Percentiles rank a stretch among this genome's conserved stretches.
These are phyloP conservation scores for Colletotrichum sp. DNA, from an alignment of 2,329 filamentous ascomycete genomes.

Conservation along the genomic window DNA sequence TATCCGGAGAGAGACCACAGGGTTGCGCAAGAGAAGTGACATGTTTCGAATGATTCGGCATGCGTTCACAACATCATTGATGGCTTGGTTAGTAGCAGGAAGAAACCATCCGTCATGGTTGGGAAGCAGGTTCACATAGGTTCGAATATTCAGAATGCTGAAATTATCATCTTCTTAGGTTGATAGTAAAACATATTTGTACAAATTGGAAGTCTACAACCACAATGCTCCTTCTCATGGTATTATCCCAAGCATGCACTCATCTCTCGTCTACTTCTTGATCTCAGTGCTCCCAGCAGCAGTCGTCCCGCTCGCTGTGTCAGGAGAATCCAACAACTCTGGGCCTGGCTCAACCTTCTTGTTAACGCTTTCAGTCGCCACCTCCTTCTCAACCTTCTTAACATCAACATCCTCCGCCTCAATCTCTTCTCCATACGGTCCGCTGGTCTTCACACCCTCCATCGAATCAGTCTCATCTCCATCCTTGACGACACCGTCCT, in stretches of 20 bases:
- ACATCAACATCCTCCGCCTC: constrained; percentile 11
- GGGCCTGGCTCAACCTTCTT: background rate
- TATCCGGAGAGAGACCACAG: no score
- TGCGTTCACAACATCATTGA: no score
- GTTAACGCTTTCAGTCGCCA: background rate
- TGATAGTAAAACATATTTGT: no score
- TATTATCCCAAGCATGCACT: background rate
- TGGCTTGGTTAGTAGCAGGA: no score
- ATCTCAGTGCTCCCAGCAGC: background rate
- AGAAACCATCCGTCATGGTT: no score
- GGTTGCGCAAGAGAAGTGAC: no score
- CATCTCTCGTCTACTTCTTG: background rate
- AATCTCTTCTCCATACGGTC: constrained; percentile 36
- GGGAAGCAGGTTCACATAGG: background rate
- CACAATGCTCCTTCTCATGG: background rate
- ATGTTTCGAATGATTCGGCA: no score
- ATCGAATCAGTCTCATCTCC: constrained; percentile 27
- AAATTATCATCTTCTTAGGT: no score
- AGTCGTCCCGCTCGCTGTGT: constrained; percentile 13
- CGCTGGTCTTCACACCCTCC: constrained; percentile 39
- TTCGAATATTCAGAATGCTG: no score
- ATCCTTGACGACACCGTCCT: constrained; percentile 35
- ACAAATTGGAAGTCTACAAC: background rate
- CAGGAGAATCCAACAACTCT: constrained; percentile 2
- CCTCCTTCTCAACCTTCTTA: background rate